Percentiles rank a stretch among this genome's conserved stretches.
Conservation (phyloP, 306 rosid species). For the Leucaena leucocephala region DNA sequence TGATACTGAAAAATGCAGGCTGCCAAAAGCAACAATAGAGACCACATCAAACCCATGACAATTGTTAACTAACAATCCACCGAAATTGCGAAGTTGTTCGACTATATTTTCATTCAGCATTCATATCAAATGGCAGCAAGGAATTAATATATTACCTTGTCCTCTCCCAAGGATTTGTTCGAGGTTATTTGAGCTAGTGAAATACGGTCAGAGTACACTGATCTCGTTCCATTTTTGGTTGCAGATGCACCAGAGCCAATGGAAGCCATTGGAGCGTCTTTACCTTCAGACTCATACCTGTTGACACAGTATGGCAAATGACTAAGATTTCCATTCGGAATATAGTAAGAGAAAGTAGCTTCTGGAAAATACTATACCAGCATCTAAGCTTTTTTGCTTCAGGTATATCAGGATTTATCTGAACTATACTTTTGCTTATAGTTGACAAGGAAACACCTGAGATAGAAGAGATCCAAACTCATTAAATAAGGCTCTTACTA, state of each 20-base stretch:
- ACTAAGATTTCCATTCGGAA: neutral
- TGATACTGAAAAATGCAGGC: slow-evolving; percentile 76
- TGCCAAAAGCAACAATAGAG: slow-evolving; percentile 38
- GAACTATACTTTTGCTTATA: slow-evolving; percentile 56
- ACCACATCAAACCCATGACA: neutral
- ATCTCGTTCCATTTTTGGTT: slow-evolving; percentile 55
- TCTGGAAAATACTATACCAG: slow-evolving; percentile 55
- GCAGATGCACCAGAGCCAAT: slow-evolving; percentile 57
- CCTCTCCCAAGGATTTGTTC: slow-evolving; percentile 69
- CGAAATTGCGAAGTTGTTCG: neutral
- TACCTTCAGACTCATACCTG: slow-evolving; percentile 95
- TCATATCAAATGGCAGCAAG: neutral
- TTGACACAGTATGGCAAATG: neutral
- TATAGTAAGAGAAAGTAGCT: neutral
- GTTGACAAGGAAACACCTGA: slow-evolving; percentile 91
- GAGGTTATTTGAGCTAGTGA: slow-evolving; percentile 57
- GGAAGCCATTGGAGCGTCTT: slow-evolving; percentile 67
- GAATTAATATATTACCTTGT: slow-evolving; percentile 58
- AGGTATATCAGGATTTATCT: slow-evolving; percentile 71
- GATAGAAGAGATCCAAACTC: slow-evolving; percentile 9
- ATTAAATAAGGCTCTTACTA: neutral
- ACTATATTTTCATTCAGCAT: neutral
- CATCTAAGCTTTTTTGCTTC: slow-evolving; percentile 75
- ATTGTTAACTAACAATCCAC: neutral
- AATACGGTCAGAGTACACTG: slow-evolving; percentile 78